Base-by-base conservation (phyloP, 352 stramenopile species). In the Albugo laibachii region DNA sequence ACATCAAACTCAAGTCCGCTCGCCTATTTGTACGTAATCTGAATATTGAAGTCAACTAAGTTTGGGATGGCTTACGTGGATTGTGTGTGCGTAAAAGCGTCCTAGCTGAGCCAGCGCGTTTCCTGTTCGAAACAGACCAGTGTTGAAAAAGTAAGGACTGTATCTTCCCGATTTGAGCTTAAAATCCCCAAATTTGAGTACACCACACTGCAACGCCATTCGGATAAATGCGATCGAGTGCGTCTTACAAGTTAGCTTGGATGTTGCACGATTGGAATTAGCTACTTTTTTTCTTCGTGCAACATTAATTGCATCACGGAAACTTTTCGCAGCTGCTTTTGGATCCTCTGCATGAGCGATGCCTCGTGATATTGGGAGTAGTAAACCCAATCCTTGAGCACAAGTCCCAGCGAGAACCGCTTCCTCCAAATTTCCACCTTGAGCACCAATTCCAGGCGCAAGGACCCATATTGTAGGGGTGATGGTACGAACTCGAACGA, bases 131-230 rank as follows among this genome's bases (percentile, higher is more conserved):
- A 99, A 98, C 37, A 98, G 70, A 13, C 95, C 73, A 14, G 95
- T 95, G 75, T 99, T 99, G 66, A 99, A 99, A 61, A 99, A 99
- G 71, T 99, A 99, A 18, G 96, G 96, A 24, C 86, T 97, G 42
- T 92, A 72, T 41, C 96, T 74, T 34, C 95, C 95, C 47, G 92
- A 98, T 64, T 99, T 99, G 19, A 99, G 72, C 41, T 82, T 96
- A 66, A 99, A 99, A 27, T 86, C 82, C 20, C 94, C 95, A 61
- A 99, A 98, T 57, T 96, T 95, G 24, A 99, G 77, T 47, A 98
- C 96, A 42, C 85, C 85, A 47, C 93, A 76, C 18, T 69, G 75
- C 11, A 99, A 63, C 54, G 87, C 94, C 49, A 98, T 97, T 64
- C 96, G 75, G 49, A 99, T 85, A 62, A 99, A 99, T 46, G 96